These are phyloP conservation scores for Leptographium lundbergii DNA, from an alignment of 2,329 filamentous ascomycete species.

Conservation along the genomic window DNA sequence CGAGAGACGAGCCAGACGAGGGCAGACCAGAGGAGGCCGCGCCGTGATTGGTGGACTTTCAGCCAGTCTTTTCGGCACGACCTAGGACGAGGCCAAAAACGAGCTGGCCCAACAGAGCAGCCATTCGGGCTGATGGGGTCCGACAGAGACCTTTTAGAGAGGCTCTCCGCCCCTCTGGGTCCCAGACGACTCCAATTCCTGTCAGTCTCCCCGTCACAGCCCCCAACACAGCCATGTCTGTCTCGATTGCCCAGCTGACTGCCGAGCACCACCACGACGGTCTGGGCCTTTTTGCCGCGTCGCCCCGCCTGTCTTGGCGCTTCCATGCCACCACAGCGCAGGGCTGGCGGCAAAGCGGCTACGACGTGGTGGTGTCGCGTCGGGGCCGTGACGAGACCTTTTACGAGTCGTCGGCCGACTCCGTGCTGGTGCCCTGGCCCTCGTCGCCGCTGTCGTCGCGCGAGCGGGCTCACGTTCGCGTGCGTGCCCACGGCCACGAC, in stretches of 20 bases:
- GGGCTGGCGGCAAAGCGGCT: constrained; percentile 6
- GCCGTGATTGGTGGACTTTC: too few relatives aligned
- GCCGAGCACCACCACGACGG: constrained; percentile 12
- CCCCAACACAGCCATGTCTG: too few relatives aligned
- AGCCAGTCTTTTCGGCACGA: too few relatives aligned
- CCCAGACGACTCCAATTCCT: too few relatives aligned
- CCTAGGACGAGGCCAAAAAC: too few relatives aligned
- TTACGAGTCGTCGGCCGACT: constrained; percentile 7
- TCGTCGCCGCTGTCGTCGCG: constrained; percentile 1
- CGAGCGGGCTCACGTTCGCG: constrained; percentile 2
- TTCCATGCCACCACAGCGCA: constrained; percentile 1
- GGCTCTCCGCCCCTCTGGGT: too few relatives aligned
- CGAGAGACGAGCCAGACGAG: too few relatives aligned
- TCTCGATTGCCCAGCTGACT: constrained; percentile 7
- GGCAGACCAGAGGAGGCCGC: too few relatives aligned
- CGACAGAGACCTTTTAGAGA: too few relatives aligned
- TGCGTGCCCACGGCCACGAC: constrained; percentile 2
- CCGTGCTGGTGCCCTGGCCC: constrained; percentile 23
- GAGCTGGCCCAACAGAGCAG: too few relatives aligned
- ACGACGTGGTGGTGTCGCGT: constrained; percentile 5
- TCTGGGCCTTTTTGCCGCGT: constrained; percentile 5
- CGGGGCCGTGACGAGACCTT: neutral
- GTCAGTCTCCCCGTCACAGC: too few relatives aligned
- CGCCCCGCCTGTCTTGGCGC: constrained; percentile 11
- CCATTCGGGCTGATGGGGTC: too few relatives aligned